Conservation (phyloP, 2,329 filamentous ascomycete species). For the Aspergillus pseudotamarii region DNA sequence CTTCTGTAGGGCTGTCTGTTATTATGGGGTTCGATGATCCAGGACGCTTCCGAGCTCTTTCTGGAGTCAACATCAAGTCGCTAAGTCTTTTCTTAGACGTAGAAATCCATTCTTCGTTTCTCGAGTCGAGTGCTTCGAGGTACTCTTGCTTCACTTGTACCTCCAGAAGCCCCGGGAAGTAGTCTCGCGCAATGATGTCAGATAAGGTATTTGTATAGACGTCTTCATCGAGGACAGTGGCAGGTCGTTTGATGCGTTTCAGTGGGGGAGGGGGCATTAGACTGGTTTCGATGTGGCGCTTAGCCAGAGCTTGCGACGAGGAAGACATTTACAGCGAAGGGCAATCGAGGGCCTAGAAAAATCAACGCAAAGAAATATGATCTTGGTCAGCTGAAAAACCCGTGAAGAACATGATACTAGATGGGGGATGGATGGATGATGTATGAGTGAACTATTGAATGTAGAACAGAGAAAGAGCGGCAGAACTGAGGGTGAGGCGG, state of each 20-base stretch:
- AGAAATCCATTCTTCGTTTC: conserved; percentile 81
- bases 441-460: not conserved
- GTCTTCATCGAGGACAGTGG: conserved; percentile 88
- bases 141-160: conserved; percentile 89
- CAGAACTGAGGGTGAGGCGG: not conserved
- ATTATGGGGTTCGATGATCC: conserved; percentile 32
- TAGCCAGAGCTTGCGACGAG: conserved; percentile 35
- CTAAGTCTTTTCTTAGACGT: conserved; percentile 72
- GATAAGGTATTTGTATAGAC: conserved; percentile 88
- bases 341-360: not conserved
- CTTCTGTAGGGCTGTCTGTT: conserved; percentile 57
- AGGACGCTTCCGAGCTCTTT: conserved; percentile 45
- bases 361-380: not conserved
- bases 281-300: conserved; percentile 48
- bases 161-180: conserved; percentile 89
- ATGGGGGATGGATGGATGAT: not conserved
- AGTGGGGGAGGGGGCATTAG: conserved; percentile 86
- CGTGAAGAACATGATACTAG: not conserved
- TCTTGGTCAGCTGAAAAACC: not conserved
- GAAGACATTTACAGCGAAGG: conserved; percentile 31
- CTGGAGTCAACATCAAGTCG: conserved; percentile 77
- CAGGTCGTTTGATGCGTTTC: conserved; percentile 90
- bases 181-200: conserved; percentile 93
- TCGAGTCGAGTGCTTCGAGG: conserved; percentile 84
- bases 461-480: not conserved